Evolutionary conservation across 176 grass and related monocot species (phyloP), one percentile per base, ranked within the genome.

Genomic region (Saccharum officinarum): DNA sequence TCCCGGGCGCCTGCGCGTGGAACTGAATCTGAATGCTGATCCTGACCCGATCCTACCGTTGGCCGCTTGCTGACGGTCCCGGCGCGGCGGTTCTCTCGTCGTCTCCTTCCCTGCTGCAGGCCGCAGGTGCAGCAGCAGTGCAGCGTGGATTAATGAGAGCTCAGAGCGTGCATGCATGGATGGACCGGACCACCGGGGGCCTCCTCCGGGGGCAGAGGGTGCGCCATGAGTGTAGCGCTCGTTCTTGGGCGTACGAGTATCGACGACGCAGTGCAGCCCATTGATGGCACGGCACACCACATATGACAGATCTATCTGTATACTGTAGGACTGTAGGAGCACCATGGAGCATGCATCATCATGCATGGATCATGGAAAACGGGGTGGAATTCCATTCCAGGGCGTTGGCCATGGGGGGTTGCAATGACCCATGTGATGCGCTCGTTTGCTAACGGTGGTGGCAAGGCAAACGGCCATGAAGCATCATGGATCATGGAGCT

Each of bases 171-270:
- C 17, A 22, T 55, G 8, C 16, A 55, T 55, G 52, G 6, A 55
- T 55, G 52, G 17, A 57, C 54, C 18, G 18, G 54, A 2, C 54
- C 54, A 57, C 52, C 52, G 52, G 52, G 52, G 16, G 50, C 50
- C 17, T 20, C 50, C 50, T 20, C 17, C 50, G 46, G 18, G 6
- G 1, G 52, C 52, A 52, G 50, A 54, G 17, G 16, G 36, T 57
- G 83, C 63, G 83, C 63, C 33, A 85, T 60, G 37, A 76, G 80
- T 36, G 26, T 22, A 2, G n/a, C 33, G 26, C 8, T 23, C 57
- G 57, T 23, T 61, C 59, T 25, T 25, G 22, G 57, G 57, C 8
- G 57, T 60, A 55, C 10, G 1, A 28, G 16, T 7, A 22, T 1
- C 57, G 55, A 59, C 57, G 55, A 59, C 20, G 57, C 22, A 60